Percentiles rank a stretch among this genome's conserved stretches.
Evolutionary conservation across 2,329 filamentous ascomycete genomes (phyloP).

Genomic region (Dactylonectria macrodidyma): DNA sequence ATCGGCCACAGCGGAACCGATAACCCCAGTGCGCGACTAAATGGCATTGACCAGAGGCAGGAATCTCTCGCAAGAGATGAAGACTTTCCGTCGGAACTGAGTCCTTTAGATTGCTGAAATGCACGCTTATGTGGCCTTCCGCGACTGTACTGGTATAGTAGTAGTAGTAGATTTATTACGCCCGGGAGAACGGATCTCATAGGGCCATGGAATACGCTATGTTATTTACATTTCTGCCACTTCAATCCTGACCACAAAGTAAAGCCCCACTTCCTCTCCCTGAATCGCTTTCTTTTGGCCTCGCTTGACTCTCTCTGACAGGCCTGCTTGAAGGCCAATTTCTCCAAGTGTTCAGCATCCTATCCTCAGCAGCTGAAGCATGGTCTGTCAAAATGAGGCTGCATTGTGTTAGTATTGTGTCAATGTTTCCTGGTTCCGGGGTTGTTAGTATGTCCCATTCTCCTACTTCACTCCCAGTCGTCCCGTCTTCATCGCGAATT

Average conservation of each 20-base stretch:
- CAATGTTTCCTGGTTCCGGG: background rate
- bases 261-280: background rate
- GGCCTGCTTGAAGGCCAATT: conserved; percentile 35
- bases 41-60: too few species aligned
- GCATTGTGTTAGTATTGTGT: conserved; percentile 16
- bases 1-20: too few species aligned
- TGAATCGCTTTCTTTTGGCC: background rate
- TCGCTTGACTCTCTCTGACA: conserved; percentile 18
- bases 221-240: conserved; percentile 1
- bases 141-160: too few species aligned
- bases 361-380: conserved; percentile 33
- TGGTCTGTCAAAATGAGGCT: conserved; percentile 14
- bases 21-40: too few species aligned
- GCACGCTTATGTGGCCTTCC: too few species aligned
- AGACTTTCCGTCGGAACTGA: too few species aligned
- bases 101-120: too few species aligned
- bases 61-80: too few species aligned
- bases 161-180: background rate
- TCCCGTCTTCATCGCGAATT: background rate
- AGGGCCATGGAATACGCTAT: conserved; percentile 1
- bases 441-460: background rate
- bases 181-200: conserved; percentile 5
- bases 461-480: background rate
- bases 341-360: conserved; percentile 39
- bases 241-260: background rate